Percentiles rank a stretch among this genome's conserved stretches.
phyloP scores from a whole-genome alignment of 139 green algal species.

The Micromonas commoda region DNA sequence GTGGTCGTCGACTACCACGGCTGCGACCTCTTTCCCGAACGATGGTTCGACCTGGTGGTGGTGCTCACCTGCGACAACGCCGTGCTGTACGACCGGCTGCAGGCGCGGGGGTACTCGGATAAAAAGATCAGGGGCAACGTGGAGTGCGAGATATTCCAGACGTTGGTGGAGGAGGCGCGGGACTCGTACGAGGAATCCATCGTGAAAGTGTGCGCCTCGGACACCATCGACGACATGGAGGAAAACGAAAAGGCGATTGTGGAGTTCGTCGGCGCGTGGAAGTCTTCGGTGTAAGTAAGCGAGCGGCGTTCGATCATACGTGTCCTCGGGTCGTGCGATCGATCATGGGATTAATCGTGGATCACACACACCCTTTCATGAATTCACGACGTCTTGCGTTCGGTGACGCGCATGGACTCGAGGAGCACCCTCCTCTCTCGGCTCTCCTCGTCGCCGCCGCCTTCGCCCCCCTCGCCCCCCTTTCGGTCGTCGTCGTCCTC shows the following conservation, averaged over 20 bases:
- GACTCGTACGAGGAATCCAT: constrained; percentile 94
- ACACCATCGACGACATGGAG: constrained; percentile 89
- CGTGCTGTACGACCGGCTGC: constrained; percentile 76
- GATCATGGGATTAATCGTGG: no score
- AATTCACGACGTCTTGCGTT: no score
- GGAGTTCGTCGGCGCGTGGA: constrained; percentile 50
- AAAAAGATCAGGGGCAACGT: constrained; percentile 92
- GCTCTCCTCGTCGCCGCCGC: neutral
- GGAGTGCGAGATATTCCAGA: constrained; percentile 91
- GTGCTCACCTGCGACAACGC: constrained; percentile 90
- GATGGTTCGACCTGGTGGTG: constrained; percentile 95
- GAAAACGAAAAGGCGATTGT: constrained; percentile 68
- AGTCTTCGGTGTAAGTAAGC: no score
- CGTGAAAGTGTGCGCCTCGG: constrained; percentile 58
- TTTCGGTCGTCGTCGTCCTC: neutral
- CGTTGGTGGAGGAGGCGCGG: constrained; percentile 82
- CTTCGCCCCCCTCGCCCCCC: no score
- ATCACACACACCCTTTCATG: no score
- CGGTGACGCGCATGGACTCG: no score
- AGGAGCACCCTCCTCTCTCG: no score
- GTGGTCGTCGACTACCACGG: constrained; percentile 89
- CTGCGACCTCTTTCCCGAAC: constrained; percentile 97
- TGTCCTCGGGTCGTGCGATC: no score
- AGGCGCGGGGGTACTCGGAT: constrained; percentile 64
- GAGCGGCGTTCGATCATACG: no score